Evolutionary conservation across 768 basidiomycete genomes (phyloP).

Genomic region (Grammothele lineata): DNA sequence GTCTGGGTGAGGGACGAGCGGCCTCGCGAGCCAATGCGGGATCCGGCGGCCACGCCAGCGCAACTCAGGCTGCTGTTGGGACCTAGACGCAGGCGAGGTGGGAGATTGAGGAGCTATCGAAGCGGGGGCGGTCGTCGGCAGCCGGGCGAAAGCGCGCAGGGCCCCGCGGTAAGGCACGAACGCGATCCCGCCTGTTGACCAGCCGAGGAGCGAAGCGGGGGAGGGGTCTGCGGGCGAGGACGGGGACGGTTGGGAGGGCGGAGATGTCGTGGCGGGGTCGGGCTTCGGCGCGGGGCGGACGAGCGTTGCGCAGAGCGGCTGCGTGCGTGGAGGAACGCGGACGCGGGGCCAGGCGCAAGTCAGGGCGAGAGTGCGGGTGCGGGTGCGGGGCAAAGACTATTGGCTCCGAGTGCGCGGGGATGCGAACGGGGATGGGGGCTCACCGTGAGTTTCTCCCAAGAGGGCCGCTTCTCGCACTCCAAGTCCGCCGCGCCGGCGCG

Average conservation of each 20-base stretch:
- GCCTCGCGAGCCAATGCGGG: slow-evolving; percentile 2
- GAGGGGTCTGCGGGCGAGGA: neutral
- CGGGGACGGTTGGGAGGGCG: neutral
- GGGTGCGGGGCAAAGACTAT: neutral
- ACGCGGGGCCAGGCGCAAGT: slow-evolving; percentile 6
- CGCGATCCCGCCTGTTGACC: slow-evolving; percentile 1
- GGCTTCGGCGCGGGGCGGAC: neutral
- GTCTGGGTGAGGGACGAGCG: neutral
- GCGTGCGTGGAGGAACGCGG: neutral
- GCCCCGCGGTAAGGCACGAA: neutral
- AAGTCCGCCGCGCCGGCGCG: too few species aligned
- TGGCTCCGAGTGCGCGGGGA: neutral
- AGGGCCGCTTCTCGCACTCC: neutral
- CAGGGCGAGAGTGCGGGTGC: slow-evolving; percentile 1
- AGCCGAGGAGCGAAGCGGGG: neutral
- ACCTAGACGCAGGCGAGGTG: neutral
- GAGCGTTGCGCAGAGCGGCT: slow-evolving; percentile 4
- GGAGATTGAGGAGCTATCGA: slow-evolving; percentile 1
- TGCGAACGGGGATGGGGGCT: slow-evolving; percentile 2
- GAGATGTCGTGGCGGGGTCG: neutral
- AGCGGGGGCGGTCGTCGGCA: neutral
- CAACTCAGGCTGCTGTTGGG: slow-evolving; percentile 1
- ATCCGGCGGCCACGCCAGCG: slow-evolving; percentile 10
- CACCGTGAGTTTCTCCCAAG: slow-evolving; percentile 18
- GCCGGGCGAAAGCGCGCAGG: slow-evolving; percentile 3